Conservation (phyloP, 768 basidiomycete species). For the Asterophora lycoperdoides region DNA sequence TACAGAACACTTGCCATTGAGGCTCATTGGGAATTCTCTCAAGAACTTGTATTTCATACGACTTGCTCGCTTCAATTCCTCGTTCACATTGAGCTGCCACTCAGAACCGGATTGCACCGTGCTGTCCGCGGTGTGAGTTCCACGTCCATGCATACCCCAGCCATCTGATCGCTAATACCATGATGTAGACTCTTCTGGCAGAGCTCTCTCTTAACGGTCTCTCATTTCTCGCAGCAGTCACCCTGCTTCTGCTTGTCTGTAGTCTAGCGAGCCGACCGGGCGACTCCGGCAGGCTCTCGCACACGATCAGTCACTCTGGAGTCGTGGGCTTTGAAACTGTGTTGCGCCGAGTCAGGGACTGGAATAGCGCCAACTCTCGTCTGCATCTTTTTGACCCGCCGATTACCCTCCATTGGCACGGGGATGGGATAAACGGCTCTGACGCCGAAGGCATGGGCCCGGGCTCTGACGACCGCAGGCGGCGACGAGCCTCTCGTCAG, state of each 20-base stretch:
- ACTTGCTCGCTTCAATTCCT: slow-evolving; percentile 60
- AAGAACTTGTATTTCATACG: slow-evolving; percentile 68
- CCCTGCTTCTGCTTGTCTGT: slow-evolving; percentile 58
- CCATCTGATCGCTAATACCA: background rate
- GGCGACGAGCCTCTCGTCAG: slow-evolving; percentile 22
- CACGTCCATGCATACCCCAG: background rate
- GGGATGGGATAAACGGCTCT: slow-evolving; percentile 37
- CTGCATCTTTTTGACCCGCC: slow-evolving; percentile 26
- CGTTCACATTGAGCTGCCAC: slow-evolving; percentile 61
- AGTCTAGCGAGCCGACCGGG: slow-evolving; percentile 54
- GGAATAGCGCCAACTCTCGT: slow-evolving; percentile 53
- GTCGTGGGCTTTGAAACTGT: too few relatives aligned
- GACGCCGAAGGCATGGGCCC: slow-evolving; percentile 83
- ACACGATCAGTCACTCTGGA: slow-evolving; percentile 68
- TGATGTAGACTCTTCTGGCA: slow-evolving; percentile 56
- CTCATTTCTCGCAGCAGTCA: slow-evolving; percentile 49
- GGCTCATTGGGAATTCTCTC: background rate
- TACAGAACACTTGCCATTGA: too few relatives aligned
- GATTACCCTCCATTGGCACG: slow-evolving; percentile 17
- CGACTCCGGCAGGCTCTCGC: slow-evolving; percentile 66
- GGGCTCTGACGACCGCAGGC: slow-evolving; percentile 53
- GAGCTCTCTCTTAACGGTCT: slow-evolving; percentile 73
- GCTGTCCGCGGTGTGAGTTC: slow-evolving; percentile 66
- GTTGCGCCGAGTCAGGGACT: slow-evolving; percentile 49
- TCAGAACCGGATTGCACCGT: slow-evolving; percentile 61